Base-by-base conservation (phyloP, 163 green algal species). In the Volvox carteri region DNA sequence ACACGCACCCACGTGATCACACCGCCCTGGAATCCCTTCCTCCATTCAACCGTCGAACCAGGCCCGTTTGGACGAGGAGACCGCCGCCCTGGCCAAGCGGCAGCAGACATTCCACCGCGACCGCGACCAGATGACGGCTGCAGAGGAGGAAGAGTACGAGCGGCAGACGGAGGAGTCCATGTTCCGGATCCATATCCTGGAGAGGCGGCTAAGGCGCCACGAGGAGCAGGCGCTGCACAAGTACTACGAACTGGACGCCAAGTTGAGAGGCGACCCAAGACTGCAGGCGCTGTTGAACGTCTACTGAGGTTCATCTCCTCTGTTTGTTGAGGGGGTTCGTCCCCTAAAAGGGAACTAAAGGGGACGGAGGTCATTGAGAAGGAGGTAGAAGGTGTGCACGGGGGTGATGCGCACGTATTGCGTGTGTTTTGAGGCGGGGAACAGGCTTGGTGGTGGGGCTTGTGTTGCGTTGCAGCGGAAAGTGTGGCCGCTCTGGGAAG, bases 171-270 rank as follows among this genome's bases (percentile, higher is more conserved):
- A 97, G 79, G 94, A 97, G 91, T 93, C 77, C 83, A 92, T 94
- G 78, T 98, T 98, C 92, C 93, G 92, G 23, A 95, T 96, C 39
- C 93, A 97, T 89, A 97, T 98, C 60, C 88, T 98, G 62, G 94
- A 98, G 92, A 94, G 96, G 89, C 91, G 96, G 11, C 92, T 98
- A 35, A 95, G 96, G 84, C 88, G 94, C 23, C 96, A 98, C 90
- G 95, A 98, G 88, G 96, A 98, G 92, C 92, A 96, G 77, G 95
- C 96, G 35, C 92, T 97, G 70, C 89, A 96, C 70, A 97, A 97
- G 92, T 98, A 97, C 93, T 97, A 97, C 84, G 93, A 96, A 67
- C 89, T 98, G 42, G 96, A 98, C 85, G 90, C 93, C 50, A 95
- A 94, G 92, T 92, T 98, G 60, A 78, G 95, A 5, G 42, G 52